Evolutionary conservation across 805 yeast genomes (phyloP).

Genomic region (Candida golubevii): DNA sequence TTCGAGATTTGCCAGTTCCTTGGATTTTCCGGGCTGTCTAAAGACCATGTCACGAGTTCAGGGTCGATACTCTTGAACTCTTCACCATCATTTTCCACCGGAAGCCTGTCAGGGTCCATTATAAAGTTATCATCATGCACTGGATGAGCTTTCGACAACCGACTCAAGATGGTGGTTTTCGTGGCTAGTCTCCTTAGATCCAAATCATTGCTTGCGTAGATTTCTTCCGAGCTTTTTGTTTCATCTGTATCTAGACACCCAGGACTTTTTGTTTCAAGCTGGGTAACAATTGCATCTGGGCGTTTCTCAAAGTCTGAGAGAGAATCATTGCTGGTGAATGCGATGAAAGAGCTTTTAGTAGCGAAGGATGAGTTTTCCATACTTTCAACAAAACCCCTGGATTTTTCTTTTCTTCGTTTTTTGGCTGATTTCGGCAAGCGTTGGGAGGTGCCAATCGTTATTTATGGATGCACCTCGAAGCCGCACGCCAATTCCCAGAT

Average conservation of each 20-base stretch:
- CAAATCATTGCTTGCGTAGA: conserved; percentile 17
- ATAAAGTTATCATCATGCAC: conserved; percentile 1
- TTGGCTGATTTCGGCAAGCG: no score
- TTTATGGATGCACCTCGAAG: background rate
- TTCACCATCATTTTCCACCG: conserved; percentile 27
- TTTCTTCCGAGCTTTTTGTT: no score
- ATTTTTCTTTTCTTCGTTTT: no score
- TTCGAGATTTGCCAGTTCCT: conserved; percentile 28
- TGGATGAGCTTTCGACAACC: conserved; percentile 10
- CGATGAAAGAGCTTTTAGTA: no score
- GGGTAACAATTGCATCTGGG: no score
- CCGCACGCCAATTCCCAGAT: conserved; percentile 2
- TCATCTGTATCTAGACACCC: no score
- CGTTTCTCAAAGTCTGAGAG: no score
- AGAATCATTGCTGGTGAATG: no score
- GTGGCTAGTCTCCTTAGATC: conserved; percentile 29
- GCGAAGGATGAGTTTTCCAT: no score
- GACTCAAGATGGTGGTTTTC: conserved; percentile 27
- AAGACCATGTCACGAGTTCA: conserved; percentile 34
- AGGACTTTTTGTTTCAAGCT: no score
- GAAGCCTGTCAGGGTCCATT: conserved; percentile 18
- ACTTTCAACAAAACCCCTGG: no score
- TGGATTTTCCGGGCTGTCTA: conserved; percentile 32
- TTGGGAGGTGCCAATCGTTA: no score
- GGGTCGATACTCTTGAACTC: conserved; percentile 33